Base-by-base conservation (phyloP, 352 stramenopile species). In the Phytophthora pistaciae region DNA sequence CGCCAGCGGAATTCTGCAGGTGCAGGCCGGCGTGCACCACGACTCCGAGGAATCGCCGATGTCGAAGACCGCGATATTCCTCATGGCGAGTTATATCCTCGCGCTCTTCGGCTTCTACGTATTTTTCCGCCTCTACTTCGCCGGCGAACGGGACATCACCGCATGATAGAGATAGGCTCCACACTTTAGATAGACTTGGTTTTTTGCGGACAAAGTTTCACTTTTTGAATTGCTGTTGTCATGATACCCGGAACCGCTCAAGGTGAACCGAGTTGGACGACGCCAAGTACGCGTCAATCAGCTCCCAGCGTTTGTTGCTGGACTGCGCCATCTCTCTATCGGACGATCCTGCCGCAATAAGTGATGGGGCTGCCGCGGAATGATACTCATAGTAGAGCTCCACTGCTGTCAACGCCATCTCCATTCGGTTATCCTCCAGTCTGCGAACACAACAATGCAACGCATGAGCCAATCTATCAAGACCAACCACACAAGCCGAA, bases 1-100 rank as follows among this genome's bases (percentile, higher is more conserved):
- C 70, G 80, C 84, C 1, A 96, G 87, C 61, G 90, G 90, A 6
- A 88, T 96, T 54, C 72, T 96, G 21, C 90, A 96, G 67, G 90
- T 96, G 33, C 83, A 91, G 68, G 90, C 88, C 0, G 88, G 90
- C 11, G 80, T 94, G 48, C 85, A 94, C 55, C 88, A 95, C 68
- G 87, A 94, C 59, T 85, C 77, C 1, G 87, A 94, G 66, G 88
- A 93, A 60, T 65, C 80, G 11, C 86, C 88, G 20, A 95, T 94
- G 86, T 91, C 86, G 6, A 92, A 78, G 59, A 60, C 79, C 16
- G 88, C 84, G 20, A 64, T 93, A 14, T 72, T 84, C 49, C 23
- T 90, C 54, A 88, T 92, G 84, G 70, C 60, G 1, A 57, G 54
- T 18, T 90, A 90, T 61, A 84, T 92, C 49, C 33, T 65, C 10